A percentile compares a stretch with the other conserved stretches of the same genome.
These are phyloP conservation scores for Carex littledalei DNA, from an alignment of 176 grass and related monocot species.

Conservation along the genomic window DNA sequence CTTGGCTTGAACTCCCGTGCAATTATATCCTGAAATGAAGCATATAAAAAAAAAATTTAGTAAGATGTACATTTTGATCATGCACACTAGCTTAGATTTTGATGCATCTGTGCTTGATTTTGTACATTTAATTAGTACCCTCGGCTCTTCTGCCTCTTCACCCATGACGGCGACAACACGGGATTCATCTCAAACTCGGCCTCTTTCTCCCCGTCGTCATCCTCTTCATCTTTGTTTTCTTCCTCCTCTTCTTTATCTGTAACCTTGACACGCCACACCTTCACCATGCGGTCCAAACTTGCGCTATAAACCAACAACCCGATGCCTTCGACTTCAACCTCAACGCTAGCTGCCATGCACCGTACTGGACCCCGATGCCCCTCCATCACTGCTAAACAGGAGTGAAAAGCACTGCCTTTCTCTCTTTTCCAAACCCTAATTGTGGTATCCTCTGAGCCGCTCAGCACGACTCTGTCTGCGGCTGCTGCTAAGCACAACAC, in stretches of 20 bases:
- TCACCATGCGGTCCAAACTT: constrained; percentile 73
- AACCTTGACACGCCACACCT: constrained; percentile 92
- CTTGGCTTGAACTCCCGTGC: background rate
- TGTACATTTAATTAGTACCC: background rate
- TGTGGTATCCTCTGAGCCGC: constrained; percentile 81
- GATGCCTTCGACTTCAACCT: constrained; percentile 51
- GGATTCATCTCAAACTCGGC: constrained; percentile 21
- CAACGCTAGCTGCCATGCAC: constrained; percentile 67
- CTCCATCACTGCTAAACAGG: constrained; percentile 81
- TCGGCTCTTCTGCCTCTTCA: constrained; percentile 11
- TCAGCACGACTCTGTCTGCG: constrained; percentile 49
- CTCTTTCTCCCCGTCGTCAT: constrained; percentile 4
- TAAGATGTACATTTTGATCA: background rate
- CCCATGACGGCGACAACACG: constrained; percentile 13
- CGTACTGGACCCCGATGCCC: constrained; percentile 68
- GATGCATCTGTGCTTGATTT: background rate
- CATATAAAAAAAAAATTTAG: background rate
- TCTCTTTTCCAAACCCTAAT: constrained; percentile 78
- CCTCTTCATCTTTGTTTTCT: background rate
- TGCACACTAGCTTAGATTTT: background rate
- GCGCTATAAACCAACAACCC: constrained; percentile 81
- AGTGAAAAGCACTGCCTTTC: constrained; percentile 38
- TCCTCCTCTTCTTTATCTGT: constrained; percentile 31
- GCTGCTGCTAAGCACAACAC: constrained; percentile 63
- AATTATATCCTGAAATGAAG: constrained; percentile 8